Conservation (phyloP, 2,329 filamentous ascomycete genomes). For the Ophiostoma australiae region DNA sequence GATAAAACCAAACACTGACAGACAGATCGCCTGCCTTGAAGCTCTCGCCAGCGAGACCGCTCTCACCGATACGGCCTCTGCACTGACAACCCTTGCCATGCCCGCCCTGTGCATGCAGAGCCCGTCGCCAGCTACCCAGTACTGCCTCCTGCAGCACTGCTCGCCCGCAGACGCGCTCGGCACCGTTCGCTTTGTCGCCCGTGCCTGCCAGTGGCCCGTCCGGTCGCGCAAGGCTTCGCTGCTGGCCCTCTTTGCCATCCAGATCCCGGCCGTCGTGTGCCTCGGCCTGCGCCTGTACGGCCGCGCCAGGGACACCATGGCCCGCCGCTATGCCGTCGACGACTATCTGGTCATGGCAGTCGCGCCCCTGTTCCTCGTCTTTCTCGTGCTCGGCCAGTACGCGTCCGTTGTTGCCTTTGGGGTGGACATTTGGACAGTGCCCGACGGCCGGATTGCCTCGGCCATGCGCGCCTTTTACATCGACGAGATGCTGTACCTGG, state of each 20-base stretch:
- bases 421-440: conserved; percentile 38
- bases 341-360: conserved; percentile 40
- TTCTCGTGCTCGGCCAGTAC: conserved; percentile 35
- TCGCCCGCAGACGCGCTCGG: conserved; percentile 17
- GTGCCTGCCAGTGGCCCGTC: conserved; percentile 32
- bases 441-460: conserved; percentile 30
- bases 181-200: not conserved
- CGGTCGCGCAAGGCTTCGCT: conserved; percentile 35
- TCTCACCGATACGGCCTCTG: not conserved
- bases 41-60: not conserved
- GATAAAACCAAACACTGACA: not conserved
- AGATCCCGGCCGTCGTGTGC: conserved; percentile 35
- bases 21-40: not conserved
- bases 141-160: conserved; percentile 16
- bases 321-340: conserved; percentile 35
- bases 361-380: conserved; percentile 33
- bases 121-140: not conserved
- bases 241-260: conserved; percentile 36
- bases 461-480: conserved; percentile 36
- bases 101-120: not conserved
- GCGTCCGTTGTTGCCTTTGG: conserved; percentile 34
- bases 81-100: not conserved
- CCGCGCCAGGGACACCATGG: conserved; percentile 32
- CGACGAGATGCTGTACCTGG: conserved; percentile 35
- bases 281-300: conserved; percentile 38